These are phyloP conservation scores for Colletotrichum higginsianum DNA, from an alignment of 2,329 filamentous ascomycete species.

Conservation along the genomic window DNA sequence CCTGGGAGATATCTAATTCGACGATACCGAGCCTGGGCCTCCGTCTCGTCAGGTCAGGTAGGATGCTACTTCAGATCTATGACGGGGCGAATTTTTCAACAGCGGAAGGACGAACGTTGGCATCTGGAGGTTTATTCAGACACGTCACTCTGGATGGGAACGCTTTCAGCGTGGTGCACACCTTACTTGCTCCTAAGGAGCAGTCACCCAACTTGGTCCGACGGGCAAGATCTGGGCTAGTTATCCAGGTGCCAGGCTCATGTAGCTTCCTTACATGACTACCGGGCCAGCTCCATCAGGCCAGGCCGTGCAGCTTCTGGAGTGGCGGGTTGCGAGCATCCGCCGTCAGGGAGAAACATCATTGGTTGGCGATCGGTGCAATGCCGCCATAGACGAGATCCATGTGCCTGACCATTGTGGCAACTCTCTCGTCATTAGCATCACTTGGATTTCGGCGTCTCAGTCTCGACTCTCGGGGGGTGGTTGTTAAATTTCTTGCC, in stretches of 20 bases:
- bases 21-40: neutral
- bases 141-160: conserved; percentile 14
- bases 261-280: neutral
- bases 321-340: conserved; percentile 32
- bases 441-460: neutral
- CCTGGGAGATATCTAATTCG: neutral
- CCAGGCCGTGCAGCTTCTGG: neutral
- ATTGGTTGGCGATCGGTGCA: neutral
- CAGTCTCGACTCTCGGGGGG: no score
- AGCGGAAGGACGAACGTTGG: conserved; percentile 1
- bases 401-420: neutral
- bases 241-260: conserved; percentile 20
- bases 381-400: conserved; percentile 9
- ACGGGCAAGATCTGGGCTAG: conserved; percentile 8
- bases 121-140: neutral
- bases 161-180: neutral
- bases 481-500: neutral
- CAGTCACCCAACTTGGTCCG: neutral
- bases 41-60: neutral
- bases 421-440: neutral
- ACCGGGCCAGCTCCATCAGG: neutral
- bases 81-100: conserved; percentile 8
- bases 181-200: neutral
- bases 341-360: conserved; percentile 7
- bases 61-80: conserved; percentile 1